Conservation (phyloP, 192 early-diverging fungal species). For the Backusella parvicylindrica region DNA sequence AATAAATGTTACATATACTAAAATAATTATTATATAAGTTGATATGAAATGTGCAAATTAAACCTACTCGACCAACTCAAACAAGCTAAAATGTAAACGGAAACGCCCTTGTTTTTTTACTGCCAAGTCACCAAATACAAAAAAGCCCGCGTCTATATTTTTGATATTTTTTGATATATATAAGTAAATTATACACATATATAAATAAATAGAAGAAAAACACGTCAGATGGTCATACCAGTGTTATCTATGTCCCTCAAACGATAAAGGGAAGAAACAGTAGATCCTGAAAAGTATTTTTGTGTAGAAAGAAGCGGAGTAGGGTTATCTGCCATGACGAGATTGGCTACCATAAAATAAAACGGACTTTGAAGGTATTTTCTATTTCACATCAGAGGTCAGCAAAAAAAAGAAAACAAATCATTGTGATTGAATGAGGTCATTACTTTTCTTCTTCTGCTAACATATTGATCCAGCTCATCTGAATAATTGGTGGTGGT, state of each 20-base stretch:
- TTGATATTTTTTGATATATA: neutral
- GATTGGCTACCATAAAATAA: conserved; percentile 27
- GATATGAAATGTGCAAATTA: neutral
- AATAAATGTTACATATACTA: neutral
- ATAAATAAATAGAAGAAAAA: neutral
- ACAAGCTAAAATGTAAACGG: conserved; percentile 79
- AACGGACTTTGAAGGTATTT: conserved; percentile 34
- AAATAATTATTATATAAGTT: neutral
- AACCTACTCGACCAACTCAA: conserved; percentile 77
- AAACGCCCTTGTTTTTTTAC: conserved; percentile 87
- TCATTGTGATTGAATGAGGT: neutral
- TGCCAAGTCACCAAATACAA: conserved; percentile 93
- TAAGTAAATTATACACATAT: conserved; percentile 2
- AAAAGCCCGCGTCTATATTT: conserved; percentile 82
- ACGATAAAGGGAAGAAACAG: conserved; percentile 84
- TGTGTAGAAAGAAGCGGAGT: conserved; percentile 14
- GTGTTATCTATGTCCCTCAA: conserved; percentile 79
- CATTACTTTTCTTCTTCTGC: conserved; percentile 17
- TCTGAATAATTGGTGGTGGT: conserved; percentile 29
- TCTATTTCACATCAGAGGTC: conserved; percentile 5
- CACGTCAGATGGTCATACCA: conserved; percentile 19
- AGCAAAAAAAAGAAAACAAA: neutral
- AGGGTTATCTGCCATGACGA: neutral
- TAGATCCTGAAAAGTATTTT: conserved; percentile 24
- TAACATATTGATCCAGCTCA: conserved; percentile 8